Evolutionary conservation across 345 rosid species (phyloP).

Genomic region (Lepidium africanum): DNA sequence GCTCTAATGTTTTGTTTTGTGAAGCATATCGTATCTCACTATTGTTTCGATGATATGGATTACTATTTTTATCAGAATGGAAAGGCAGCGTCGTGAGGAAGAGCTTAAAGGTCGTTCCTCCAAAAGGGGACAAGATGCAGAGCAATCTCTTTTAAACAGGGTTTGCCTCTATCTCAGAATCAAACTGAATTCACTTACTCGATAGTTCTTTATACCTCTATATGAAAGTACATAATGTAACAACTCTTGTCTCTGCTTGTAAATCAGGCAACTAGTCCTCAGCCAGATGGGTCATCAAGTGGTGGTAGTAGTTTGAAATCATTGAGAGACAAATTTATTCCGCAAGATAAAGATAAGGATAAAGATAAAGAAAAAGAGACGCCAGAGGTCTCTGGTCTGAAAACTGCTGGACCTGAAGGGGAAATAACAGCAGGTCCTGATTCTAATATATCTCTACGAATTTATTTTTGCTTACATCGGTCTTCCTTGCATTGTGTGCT

Average conservation of each 20-base stretch:
- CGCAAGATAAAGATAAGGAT: conserved; percentile 59
- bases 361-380: conserved; percentile 60
- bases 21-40: conserved; percentile 17
- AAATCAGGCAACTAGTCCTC: conserved; percentile 86
- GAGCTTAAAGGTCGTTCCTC: conserved; percentile 79
- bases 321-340: conserved; percentile 59
- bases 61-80: conserved; percentile 54
- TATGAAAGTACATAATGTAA: background rate
- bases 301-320: conserved; percentile 80
- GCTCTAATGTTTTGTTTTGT: background rate
- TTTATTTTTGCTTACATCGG: background rate
- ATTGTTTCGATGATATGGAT: background rate
- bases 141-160: conserved; percentile 69
- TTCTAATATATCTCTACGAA: background rate
- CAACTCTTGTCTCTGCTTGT: background rate
- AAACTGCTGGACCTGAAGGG: conserved; percentile 74
- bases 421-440: conserved; percentile 86
- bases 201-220: background rate
- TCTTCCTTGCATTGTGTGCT: background rate
- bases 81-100: conserved; percentile 94
- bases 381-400: conserved; percentile 56
- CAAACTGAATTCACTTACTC: background rate
- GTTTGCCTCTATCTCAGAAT: conserved; percentile 29
- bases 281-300: conserved; percentile 53
- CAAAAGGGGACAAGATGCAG: conserved; percentile 73